phyloP scores from a whole-genome alignment of 805 yeast genomes.

The Kuraishia floccosa region DNA sequence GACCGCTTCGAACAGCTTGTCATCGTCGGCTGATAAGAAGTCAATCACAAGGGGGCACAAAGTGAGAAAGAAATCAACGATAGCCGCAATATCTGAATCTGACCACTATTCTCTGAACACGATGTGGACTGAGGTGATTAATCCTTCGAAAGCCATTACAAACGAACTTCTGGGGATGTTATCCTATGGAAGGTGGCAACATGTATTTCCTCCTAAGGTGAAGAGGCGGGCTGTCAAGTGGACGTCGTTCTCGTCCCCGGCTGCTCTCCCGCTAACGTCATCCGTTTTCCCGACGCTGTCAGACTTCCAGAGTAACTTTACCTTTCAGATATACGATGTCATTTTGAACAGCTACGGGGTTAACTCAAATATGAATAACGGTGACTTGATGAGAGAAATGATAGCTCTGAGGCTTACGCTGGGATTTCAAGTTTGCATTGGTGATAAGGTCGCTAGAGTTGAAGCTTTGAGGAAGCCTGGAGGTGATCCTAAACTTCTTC shows the following conservation, averaged over 20 bases:
- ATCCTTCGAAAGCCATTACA: constrained; percentile 65
- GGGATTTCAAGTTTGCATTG: constrained; percentile 87
- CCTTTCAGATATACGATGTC: constrained; percentile 77
- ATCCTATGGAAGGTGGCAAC: constrained; percentile 82
- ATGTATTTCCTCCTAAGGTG: constrained; percentile 70
- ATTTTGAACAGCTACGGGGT: constrained; percentile 50
- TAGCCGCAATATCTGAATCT: too few relatives aligned
- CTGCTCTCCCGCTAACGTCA: constrained; percentile 78
- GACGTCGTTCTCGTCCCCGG: constrained; percentile 90
- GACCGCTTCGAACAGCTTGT: too few relatives aligned
- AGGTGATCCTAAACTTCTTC: constrained; percentile 41
- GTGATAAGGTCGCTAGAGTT: constrained; percentile 50
- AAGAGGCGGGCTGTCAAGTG: constrained; percentile 70
- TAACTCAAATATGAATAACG: constrained; percentile 35
- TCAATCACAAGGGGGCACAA: too few relatives aligned
- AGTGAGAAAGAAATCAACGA: too few relatives aligned
- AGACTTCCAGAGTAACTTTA: constrained; percentile 63
- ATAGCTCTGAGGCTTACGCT: constrained; percentile 68
- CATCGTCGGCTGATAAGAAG: too few relatives aligned
- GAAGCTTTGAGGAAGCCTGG: constrained; percentile 50
- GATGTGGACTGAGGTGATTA: constrained; percentile 58
- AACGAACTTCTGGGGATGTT: constrained; percentile 42
- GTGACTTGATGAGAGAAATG: constrained; percentile 75
- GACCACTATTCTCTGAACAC: too few relatives aligned
- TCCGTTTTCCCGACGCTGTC: constrained; percentile 61